phyloP scores from a whole-genome alignment of 768 basidiomycete genomes.

The Saitozyma sp. region DNA sequence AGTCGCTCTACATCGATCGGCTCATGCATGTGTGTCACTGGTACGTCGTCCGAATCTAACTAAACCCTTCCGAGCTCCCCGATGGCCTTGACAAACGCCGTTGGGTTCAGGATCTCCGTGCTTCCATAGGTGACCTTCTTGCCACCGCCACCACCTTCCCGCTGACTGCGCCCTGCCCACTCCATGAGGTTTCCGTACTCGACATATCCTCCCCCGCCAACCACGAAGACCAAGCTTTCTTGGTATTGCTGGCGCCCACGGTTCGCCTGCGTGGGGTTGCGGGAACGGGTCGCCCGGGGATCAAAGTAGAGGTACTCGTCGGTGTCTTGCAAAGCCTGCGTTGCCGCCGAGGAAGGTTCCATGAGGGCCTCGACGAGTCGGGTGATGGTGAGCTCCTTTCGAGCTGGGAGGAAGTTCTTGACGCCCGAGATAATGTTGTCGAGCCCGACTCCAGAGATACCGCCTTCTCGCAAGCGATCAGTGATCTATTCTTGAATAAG shows the following conservation, averaged over 20 bases:
- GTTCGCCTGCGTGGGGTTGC: constrained; percentile 54
- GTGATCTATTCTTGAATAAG: constrained; percentile 64
- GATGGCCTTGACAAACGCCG: constrained; percentile 73
- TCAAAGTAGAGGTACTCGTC: constrained; percentile 95
- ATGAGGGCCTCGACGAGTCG: constrained; percentile 92
- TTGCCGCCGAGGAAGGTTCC: constrained; percentile 92
- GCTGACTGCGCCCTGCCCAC: constrained; percentile 63
- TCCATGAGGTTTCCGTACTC: constrained; percentile 96
- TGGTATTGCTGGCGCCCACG: constrained; percentile 68
- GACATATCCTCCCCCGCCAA: constrained; percentile 95
- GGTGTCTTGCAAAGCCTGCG: constrained; percentile 91
- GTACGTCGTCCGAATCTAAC: constrained; percentile 1
- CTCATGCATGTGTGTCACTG: neutral
- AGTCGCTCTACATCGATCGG: neutral
- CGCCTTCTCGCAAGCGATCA: constrained; percentile 88
- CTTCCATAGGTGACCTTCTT: constrained; percentile 90
- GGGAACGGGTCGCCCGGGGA: constrained; percentile 70
- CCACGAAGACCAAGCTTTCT: constrained; percentile 88
- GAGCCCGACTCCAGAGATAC: constrained; percentile 61
- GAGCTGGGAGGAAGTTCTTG: constrained; percentile 93
- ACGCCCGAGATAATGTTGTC: constrained; percentile 97
- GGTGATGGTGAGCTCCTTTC: constrained; percentile 84
- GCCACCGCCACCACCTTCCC: constrained; percentile 55
- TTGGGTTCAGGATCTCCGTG: constrained; percentile 90
- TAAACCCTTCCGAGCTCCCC: constrained; percentile 54